These are phyloP conservation scores for Aurifilum marmelostoma DNA, from an alignment of 2,329 filamentous ascomycete genomes.

Conservation along the genomic window DNA sequence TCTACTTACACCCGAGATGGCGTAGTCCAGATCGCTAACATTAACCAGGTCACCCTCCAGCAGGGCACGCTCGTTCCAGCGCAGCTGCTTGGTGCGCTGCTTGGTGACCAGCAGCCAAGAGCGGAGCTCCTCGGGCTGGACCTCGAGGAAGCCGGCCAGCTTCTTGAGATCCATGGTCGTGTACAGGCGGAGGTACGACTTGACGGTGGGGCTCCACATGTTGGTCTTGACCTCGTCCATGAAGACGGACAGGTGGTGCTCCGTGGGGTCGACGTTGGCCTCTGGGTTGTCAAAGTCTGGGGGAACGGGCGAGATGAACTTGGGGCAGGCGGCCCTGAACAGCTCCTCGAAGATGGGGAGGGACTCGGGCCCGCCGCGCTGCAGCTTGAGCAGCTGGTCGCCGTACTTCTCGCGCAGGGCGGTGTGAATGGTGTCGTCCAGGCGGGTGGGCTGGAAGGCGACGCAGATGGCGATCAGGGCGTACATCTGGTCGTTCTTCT, in stretches of 20 bases:
- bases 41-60: slow-evolving; percentile 92
- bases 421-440: slow-evolving; percentile 99
- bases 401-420: slow-evolving; percentile 98
- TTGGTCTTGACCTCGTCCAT: slow-evolving; percentile 99
- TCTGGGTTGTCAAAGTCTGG: slow-evolving; percentile 98
- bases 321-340: slow-evolving; percentile 96
- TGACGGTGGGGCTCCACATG: slow-evolving; percentile 96
- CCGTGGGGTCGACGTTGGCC: slow-evolving; percentile 93
- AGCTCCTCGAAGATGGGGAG: slow-evolving; percentile 98
- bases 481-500: slow-evolving; percentile 99
- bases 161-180: slow-evolving; percentile 99
- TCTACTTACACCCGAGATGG: slow-evolving; percentile 81
- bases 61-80: slow-evolving; percentile 88
- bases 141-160: slow-evolving; percentile 94
- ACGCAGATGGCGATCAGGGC: slow-evolving; percentile 98
- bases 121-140: slow-evolving; percentile 93
- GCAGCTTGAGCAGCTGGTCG: slow-evolving; percentile 94
- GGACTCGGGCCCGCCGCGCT: slow-evolving; percentile 92
- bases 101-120: slow-evolving; percentile 97
- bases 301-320: slow-evolving; percentile 97
- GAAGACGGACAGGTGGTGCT: slow-evolving; percentile 97
- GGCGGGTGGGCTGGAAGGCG: slow-evolving; percentile 92
- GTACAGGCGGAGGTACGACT: slow-evolving; percentile 98
- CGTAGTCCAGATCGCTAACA: slow-evolving; percentile 95
- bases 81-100: slow-evolving; percentile 94